Conservation (phyloP, 306 rosid species). For the Gillenia trifoliata region DNA sequence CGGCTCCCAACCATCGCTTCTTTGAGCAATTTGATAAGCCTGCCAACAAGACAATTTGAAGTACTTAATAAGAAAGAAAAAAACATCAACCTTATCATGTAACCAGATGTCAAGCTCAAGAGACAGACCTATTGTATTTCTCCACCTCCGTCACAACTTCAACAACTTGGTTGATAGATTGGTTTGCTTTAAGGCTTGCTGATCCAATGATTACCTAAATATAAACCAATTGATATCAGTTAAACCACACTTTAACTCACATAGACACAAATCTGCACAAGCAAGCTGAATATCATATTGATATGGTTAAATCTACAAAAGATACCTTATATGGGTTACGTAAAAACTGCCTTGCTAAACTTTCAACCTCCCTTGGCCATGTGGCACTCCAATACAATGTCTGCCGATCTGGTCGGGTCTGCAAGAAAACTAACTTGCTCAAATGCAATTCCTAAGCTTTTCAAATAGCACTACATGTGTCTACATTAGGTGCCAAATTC, state of each 20-base stretch:
- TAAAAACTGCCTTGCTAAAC: conserved; percentile 86
- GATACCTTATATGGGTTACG: conserved; percentile 76
- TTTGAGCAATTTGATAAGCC: conserved; percentile 75
- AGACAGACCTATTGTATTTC: conserved; percentile 81
- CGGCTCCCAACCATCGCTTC: conserved; percentile 76
- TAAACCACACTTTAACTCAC: not conserved
- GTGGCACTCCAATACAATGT: conserved; percentile 99
- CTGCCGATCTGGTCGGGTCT: conserved; percentile 98
- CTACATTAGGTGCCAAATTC: not conserved
- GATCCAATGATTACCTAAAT: conserved; percentile 80
- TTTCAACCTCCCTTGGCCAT: conserved; percentile 98
- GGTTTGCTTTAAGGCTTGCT: conserved; percentile 79
- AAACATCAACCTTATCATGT: not conserved
- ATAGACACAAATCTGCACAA: conserved; percentile 5
- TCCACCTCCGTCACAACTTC: conserved; percentile 72
- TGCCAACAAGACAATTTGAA: conserved; percentile 32
- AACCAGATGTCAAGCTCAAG: conserved; percentile 7
- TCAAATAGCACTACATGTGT: not conserved
- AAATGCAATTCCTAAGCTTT: not conserved
- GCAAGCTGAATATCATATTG: conserved; percentile 9
- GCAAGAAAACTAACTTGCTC: conserved; percentile 19
- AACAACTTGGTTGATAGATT: conserved; percentile 76
- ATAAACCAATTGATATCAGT: conserved; percentile 8
- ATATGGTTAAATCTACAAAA: not conserved
- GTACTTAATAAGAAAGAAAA: conserved; percentile 15